Percentiles rank a stretch among this genome's conserved stretches.
Conservation (phyloP, 345 rosid genomes). For the Euphorbia pulcherrima region DNA sequence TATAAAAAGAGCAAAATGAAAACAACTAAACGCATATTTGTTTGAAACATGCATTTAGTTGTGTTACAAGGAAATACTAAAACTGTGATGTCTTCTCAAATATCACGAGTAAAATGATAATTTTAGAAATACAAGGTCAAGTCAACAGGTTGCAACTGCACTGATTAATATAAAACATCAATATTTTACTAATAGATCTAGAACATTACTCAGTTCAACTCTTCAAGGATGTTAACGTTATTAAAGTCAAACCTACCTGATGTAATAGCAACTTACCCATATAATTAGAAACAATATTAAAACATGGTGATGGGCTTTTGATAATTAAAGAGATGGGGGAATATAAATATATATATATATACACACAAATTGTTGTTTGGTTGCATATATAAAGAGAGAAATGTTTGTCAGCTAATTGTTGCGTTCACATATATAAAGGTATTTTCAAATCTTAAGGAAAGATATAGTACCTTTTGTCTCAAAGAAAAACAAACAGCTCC, state of each 20-base stretch:
- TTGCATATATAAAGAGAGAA: constrained; percentile 1
- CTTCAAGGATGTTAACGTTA: neutral
- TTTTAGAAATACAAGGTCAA: neutral
- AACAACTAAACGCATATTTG: neutral
- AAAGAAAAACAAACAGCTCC: constrained; percentile 93
- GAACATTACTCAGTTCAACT: neutral
- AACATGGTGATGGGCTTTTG: neutral
- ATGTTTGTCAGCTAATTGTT: neutral
- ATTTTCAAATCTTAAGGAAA: constrained; percentile 7
- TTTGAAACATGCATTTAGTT: neutral
- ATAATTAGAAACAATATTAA: neutral
- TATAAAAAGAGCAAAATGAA: no score
- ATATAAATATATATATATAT: neutral
- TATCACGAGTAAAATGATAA: neutral
- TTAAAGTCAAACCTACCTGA: neutral
- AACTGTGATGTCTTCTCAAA: neutral
- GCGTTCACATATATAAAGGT: neutral
- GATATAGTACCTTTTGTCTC: constrained; percentile 64
- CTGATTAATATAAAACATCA: neutral
- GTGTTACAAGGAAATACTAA: neutral
- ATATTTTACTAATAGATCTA: no score
- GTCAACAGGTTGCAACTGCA: neutral
- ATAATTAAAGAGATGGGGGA: neutral
- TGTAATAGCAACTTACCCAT: neutral
- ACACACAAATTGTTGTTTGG: neutral